Base-by-base conservation (phyloP, 2,329 filamentous ascomycete species). In the Penicillium capsulatum region DNA sequence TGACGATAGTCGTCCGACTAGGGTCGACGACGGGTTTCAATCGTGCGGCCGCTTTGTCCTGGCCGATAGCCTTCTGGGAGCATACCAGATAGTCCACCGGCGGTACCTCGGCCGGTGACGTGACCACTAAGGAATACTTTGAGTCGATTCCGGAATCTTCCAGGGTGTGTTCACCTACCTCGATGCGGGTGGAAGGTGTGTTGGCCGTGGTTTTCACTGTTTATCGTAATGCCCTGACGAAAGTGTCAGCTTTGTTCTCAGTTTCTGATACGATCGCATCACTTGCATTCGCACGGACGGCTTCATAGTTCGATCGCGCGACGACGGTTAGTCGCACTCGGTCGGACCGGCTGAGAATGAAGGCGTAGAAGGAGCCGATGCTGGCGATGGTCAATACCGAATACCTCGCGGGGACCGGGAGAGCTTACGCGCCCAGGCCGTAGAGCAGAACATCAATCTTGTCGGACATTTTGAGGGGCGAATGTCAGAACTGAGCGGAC, bases 311-410 rank as follows among this genome's bases (percentile, higher is more conserved):
- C 1, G 69, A 72, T 42, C 69, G 63, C 7, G 69, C 69, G 9
- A 69, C 63, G 0, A 71, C 69, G 0, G 66, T 68, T 11, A 72
- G 42, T 4, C 59, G 61, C 7, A 72, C 65, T 15, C 58, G 60
- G 2, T 65, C 46, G 20, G 57, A 61, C 2, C 71, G 67, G 36
- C 63, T 68, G 0, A 78, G 51, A 24, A 79, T 69, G 42, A 77
- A 79, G 6, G 74, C 71, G 50, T 79, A 79, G 47, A 79, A 79
- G 2, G 74, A 76, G 17, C 76, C 76, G 36, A 79, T 77, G 0
- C 75, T 77, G 31, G n/a, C 22, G 22, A 7, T 24, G 13, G 26
- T 28, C 26, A 14, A 4, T 14, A 28, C 6, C 10, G 9, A 11
- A 28, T 14, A 28, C 10, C 26, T 28, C 5, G 4, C 6, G 11